Base-by-base conservation (phyloP, 2,329 filamentous ascomycete genomes). In the Alternaria longipes region DNA sequence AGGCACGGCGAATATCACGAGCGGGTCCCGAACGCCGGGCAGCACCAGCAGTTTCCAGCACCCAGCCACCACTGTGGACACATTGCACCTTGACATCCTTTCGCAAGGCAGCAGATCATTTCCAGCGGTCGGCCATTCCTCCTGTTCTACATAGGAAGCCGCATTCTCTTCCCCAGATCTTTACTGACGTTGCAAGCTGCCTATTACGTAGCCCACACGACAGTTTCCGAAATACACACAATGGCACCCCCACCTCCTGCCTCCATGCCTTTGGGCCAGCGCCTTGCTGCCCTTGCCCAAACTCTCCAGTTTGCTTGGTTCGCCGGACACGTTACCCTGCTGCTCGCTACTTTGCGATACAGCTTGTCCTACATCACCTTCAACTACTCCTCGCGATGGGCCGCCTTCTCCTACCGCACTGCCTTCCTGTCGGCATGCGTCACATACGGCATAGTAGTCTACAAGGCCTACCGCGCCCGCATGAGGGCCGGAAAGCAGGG, bases 371-470 rank as follows among this genome's bases (percentile, higher is more conserved):
- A 93, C 84, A 81, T 97, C 60, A 90, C 91, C 74, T 91, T 98
- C 85, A 96, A 97, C 85, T 93, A 89, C 80, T 91, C 91, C 78
- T 89, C 89, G 59, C 82, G 87, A 77, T 88, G 89, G 84, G 94
- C 94, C 49, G 85, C 87, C 69, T 89, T 95, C 80, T 91, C 91
- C 59, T 99, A 99, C 84, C 94, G 95, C 74, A 87, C 90, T 56
- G 92, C 94, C 59, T 99, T 99, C 79, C 70, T 97, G 71, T 90
- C 94, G 3, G 95, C 95, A 6, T 93, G 93, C 49, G 88, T 89
- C 51, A 98, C 95, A 11, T 99, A 99, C 81, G 94, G 95, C 68
- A 98, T 99, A 69, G 95, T 99, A 51, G 94, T 99, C 64, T 98
- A 97, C 86, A 99, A 99, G 88, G 94, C 93, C 60, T 92, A 94